Conservation (phyloP, 352 stramenopile species). For the Pythium plurisporium region DNA sequence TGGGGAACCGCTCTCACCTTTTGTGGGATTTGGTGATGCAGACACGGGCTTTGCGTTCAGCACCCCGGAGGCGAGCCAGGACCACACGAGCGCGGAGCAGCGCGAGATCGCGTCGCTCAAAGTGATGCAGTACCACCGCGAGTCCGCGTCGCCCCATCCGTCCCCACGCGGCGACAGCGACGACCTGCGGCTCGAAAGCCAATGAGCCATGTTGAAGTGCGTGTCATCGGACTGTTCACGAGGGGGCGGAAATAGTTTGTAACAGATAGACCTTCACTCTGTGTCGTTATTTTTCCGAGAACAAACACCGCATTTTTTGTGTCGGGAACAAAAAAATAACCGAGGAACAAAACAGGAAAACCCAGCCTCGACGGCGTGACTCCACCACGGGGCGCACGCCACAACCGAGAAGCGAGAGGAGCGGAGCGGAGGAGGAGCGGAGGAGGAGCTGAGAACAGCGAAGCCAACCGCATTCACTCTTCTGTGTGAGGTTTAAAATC, state of each 20-base stretch:
- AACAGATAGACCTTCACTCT: slow-evolving; percentile 11
- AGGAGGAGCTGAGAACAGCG: no score
- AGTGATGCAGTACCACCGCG: slow-evolving; percentile 37
- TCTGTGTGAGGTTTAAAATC: not conserved
- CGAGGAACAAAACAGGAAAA: not conserved
- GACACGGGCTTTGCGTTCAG: slow-evolving; percentile 53
- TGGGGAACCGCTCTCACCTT: not conserved
- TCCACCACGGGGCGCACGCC: no score
- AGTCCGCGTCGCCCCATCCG: not conserved
- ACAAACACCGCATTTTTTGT: slow-evolving; percentile 1
- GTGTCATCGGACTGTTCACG: no score
- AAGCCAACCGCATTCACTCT: not conserved
- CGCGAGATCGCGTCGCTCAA: slow-evolving; percentile 42
- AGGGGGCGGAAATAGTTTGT: no score
- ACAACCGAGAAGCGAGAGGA: no score
- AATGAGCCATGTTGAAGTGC: slow-evolving; percentile 24
- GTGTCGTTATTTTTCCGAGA: slow-evolving; percentile 26
- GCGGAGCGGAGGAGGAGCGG: no score
- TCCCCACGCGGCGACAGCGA: slow-evolving; percentile 5
- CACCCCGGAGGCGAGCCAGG: slow-evolving; percentile 25
- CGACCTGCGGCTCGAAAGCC: slow-evolving; percentile 20
- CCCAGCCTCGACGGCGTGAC: not conserved
- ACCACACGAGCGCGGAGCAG: not conserved
- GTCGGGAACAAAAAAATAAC: not conserved
- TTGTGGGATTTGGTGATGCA: slow-evolving; percentile 9